Base-by-base conservation (phyloP, 306 rosid genomes). In the Senna siamea region DNA sequence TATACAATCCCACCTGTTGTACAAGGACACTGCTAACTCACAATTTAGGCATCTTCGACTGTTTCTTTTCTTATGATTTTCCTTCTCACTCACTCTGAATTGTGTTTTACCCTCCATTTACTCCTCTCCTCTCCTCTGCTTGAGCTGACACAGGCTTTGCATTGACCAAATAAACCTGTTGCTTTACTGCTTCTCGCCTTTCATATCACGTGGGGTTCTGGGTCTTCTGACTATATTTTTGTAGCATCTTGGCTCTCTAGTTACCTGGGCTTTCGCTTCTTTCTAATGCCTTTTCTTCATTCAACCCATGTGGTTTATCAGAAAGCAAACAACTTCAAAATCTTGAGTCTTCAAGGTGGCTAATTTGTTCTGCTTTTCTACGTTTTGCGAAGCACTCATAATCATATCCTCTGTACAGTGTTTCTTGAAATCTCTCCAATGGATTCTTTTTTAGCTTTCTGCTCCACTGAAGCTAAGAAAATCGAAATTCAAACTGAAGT, bases 201-300 rank as follows among this genome's bases (percentile, higher is more conserved):
- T 79, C 38, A 22, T 56, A 66, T 81, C 78, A 62, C 83, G 52
- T 83, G 81, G 75, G 60, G 47, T 68, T 78, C 71, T 58, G 62
- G 57, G 20, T 64, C 35, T 26, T 46, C 71, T 46, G 26, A 61
- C 62, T 44, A 34, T 8, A 17, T 68, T 76, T 56, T 71, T 58
- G 34, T 58, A 30, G 69, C 26, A 43, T 48, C 58, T 66, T 35
- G 60, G 23, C 9, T 50, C 81, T 60, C 70, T 68, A 67, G 54
- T 67, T 68, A 69, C 37, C 82, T 60, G 76, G 35, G 77, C 47
- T 70, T 38, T 52, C 17, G 6, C 22, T 56, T 48, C 59, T 66
- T 46, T 64, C 17, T 64, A 22, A 38, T 61, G 56, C 55, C 19
- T 22, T 40, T 26, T 40, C 47, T 37, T 59, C 34, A 63, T 64